Percentiles rank a stretch among this genome's conserved stretches.
phyloP scores from a whole-genome alignment of 371 early-diverging fungal genomes.

The Mortierella sp. region DNA sequence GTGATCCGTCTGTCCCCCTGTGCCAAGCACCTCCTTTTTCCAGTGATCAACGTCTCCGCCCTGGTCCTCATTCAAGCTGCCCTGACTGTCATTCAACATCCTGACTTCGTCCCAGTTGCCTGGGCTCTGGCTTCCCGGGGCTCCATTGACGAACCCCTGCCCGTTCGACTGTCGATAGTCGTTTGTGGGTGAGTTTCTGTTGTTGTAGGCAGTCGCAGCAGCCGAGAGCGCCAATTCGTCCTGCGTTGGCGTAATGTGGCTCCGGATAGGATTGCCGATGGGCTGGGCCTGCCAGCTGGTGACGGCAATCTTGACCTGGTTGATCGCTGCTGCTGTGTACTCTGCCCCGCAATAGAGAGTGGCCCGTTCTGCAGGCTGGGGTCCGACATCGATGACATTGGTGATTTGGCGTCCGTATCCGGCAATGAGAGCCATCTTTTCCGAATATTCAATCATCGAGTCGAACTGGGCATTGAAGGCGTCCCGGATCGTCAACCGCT shows the following conservation, averaged over 20 bases:
- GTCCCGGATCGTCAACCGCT: conserved; percentile 25
- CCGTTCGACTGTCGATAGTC: conserved; percentile 11
- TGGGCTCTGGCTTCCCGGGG: conserved; percentile 10
- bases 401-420: conserved; percentile 36
- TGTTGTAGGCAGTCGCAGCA: conserved; percentile 27
- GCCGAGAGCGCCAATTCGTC: conserved; percentile 36
- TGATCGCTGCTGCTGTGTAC: conserved; percentile 41
- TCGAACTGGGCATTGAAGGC: conserved; percentile 35
- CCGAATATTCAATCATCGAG: conserved; percentile 28
- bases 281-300: conserved; percentile 46
- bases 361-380: conserved; percentile 23
- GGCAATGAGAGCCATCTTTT: conserved; percentile 33
- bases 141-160: conserved; percentile 16
- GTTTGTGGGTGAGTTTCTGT: conserved; percentile 17
- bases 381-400: conserved; percentile 35
- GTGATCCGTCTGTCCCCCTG: conserved; percentile 13
- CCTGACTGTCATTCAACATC: conserved; percentile 25
- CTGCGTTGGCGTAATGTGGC: conserved; percentile 25
- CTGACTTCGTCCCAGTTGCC: conserved; percentile 38
- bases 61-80: conserved; percentile 18
- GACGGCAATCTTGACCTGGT: conserved; percentile 42
- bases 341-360: conserved; percentile 40
- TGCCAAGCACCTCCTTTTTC: conserved; percentile 30
- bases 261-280: conserved; percentile 15
- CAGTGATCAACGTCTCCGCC: conserved; percentile 28